A percentile compares a stretch with the other conserved stretches of the same genome.
phyloP scores from a whole-genome alignment of 1,284 basidiomycete genomes.

The Rhodotorula sp. region DNA sequence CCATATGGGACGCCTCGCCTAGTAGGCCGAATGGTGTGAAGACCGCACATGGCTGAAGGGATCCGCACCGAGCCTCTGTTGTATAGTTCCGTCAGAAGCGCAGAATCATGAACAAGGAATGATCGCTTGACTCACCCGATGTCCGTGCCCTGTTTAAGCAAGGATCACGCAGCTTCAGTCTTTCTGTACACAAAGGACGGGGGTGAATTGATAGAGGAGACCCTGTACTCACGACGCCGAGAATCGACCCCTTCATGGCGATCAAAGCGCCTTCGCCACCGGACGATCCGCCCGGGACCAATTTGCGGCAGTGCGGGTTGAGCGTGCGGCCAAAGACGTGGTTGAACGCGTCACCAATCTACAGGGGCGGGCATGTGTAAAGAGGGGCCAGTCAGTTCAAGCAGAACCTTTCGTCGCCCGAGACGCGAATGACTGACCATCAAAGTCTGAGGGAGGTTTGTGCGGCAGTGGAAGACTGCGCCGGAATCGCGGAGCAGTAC shows the following conservation, averaged over 20 bases:
- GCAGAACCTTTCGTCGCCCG: background rate
- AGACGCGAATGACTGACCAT: constrained; percentile 44
- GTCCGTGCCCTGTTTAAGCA: constrained; percentile 47
- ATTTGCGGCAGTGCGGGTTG: constrained; percentile 56
- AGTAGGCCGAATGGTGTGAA: constrained; percentile 20
- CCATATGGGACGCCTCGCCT: constrained; percentile 18
- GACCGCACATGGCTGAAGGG: constrained; percentile 17
- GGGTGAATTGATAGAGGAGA: too few species aligned
- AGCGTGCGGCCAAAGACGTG: constrained; percentile 46
- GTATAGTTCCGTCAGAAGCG: background rate
- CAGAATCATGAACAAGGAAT: background rate
- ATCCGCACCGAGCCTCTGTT: constrained; percentile 43
- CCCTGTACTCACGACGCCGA: constrained; percentile 57
- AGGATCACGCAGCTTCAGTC: too few species aligned
- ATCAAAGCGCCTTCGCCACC: constrained; percentile 61
- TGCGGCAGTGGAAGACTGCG: constrained; percentile 22
- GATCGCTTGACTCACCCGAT: constrained; percentile 32
- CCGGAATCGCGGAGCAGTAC: background rate
- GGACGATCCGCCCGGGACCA: constrained; percentile 55
- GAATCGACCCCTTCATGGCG: constrained; percentile 58
- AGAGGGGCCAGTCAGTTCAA: background rate
- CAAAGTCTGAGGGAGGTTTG: constrained; percentile 39
- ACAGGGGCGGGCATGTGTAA: too few species aligned
- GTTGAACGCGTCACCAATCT: constrained; percentile 40
- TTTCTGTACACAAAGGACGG: background rate